These are phyloP conservation scores for Neonectria neomacrospora DNA, from an alignment of 2,329 filamentous ascomycete genomes.

Conservation along the genomic window DNA sequence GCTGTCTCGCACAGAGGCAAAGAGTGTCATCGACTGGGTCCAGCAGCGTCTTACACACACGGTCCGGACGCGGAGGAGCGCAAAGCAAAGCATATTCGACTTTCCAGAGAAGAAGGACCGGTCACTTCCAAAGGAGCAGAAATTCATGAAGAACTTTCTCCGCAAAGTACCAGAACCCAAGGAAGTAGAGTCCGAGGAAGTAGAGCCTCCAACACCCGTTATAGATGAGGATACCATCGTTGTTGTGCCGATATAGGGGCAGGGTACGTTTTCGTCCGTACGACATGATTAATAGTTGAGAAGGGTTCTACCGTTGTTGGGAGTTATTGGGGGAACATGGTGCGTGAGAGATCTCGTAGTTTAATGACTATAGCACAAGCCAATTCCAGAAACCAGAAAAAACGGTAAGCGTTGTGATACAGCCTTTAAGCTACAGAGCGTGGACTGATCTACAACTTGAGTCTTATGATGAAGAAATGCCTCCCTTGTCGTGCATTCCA, in stretches of 20 bases:
- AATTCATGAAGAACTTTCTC: conserved; percentile 62
- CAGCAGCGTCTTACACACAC: conserved; percentile 76
- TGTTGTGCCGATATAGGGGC: conserved; percentile 20
- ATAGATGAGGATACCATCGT: conserved; percentile 35
- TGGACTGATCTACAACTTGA: conserved; percentile 43
- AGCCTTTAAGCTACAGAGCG: conserved; percentile 50
- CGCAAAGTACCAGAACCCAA: conserved; percentile 41
- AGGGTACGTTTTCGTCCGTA: not conserved
- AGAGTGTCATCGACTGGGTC: conserved; percentile 79
- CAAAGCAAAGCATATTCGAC: conserved; percentile 65
- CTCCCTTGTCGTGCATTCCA: conserved; percentile 35
- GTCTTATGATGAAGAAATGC: conserved; percentile 36
- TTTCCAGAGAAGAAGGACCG: conserved; percentile 51
- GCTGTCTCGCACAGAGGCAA: conserved; percentile 79
- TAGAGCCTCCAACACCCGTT: conserved; percentile 3
- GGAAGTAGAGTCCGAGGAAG: not conserved
- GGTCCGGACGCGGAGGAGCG: conserved; percentile 72
- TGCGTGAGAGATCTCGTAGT: conserved; percentile 32
- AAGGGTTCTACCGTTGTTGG: conserved; percentile 1
- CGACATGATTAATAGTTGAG: not conserved
- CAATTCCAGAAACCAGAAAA: conserved; percentile 39
- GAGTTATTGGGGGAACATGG: conserved; percentile 10
- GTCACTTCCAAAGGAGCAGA: conserved; percentile 57
- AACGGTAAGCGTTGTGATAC: conserved; percentile 47
- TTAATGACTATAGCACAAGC: conserved; percentile 43